Evolutionary conservation across 1,284 basidiomycete species (phyloP).

Genomic region (Naganishia liquefaciens): DNA sequence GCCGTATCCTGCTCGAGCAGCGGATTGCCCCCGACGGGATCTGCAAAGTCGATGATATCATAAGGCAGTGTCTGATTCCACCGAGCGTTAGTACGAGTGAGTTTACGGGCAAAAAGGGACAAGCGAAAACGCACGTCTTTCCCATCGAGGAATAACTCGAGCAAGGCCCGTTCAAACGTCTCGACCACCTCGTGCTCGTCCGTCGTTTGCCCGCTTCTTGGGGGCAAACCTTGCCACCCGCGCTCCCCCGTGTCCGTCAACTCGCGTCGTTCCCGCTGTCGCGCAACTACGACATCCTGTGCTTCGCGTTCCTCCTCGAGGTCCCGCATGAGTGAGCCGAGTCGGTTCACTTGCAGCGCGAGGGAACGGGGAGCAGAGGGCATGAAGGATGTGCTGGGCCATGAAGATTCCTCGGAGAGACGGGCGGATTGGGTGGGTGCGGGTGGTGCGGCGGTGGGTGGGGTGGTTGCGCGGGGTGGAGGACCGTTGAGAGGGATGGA

Average conservation of each 20-base stretch:
- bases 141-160: slow-evolving; percentile 53
- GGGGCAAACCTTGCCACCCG: no score
- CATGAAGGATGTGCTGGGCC: slow-evolving; percentile 31
- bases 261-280: slow-evolving; percentile 41
- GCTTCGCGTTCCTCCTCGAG: slow-evolving; percentile 50
- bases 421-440: neutral
- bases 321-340: slow-evolving; percentile 47
- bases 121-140: slow-evolving; percentile 47
- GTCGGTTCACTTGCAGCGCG: slow-evolving; percentile 45
- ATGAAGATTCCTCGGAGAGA: slow-evolving; percentile 15
- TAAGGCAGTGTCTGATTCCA: slow-evolving; percentile 47
- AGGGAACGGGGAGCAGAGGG: slow-evolving; percentile 1
- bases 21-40: slow-evolving; percentile 43
- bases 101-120: neutral
- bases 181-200: slow-evolving; percentile 42
- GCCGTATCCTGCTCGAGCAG: slow-evolving; percentile 44
- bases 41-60: slow-evolving; percentile 46
- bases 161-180: slow-evolving; percentile 46
- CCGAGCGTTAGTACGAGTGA: neutral
- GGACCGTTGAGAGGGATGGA: neutral
- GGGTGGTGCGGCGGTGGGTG: neutral
- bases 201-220: slow-evolving; percentile 39
- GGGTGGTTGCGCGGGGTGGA: neutral
- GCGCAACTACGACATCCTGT: slow-evolving; percentile 42
- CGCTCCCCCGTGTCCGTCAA: no score